A percentile compares a stretch with the other conserved stretches of the same genome.
Conservation (phyloP, 345 rosid species). For the Rubroshorea leprosula region DNA sequence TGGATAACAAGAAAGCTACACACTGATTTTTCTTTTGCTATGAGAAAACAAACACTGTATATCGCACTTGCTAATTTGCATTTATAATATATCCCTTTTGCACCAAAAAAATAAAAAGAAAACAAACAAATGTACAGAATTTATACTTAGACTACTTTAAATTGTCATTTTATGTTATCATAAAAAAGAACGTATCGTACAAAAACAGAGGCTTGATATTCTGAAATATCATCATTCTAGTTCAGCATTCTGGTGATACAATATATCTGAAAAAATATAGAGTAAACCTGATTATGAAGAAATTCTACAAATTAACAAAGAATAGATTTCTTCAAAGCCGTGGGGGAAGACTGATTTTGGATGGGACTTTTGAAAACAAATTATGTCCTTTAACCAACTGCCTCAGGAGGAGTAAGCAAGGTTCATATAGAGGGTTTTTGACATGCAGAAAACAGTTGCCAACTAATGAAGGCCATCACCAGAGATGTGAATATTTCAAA, state of each 20-base stretch:
- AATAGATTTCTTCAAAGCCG: neutral
- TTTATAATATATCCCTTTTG: no score
- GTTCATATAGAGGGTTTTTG: slow-evolving; percentile 70
- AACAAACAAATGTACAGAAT: no score
- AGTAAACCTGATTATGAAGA: neutral
- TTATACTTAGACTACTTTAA: neutral
- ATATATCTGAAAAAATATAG: no score
- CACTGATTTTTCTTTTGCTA: no score
- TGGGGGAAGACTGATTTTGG: neutral
- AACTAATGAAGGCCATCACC: slow-evolving; percentile 78
- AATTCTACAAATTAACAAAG: neutral
- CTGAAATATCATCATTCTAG: no score
- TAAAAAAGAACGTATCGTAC: neutral
- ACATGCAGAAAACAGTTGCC: slow-evolving; percentile 84
- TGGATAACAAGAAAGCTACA: no score
- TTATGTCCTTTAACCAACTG: neutral
- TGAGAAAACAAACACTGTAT: no score
- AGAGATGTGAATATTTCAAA: slow-evolving; percentile 76
- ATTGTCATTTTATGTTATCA: no score
- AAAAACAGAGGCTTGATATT: no score
- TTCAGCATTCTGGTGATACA: neutral
- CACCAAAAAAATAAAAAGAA: no score
- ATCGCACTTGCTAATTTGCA: neutral
- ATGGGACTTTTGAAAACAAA: neutral
- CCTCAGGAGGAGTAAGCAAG: neutral